Percentiles rank a stretch among this genome's conserved stretches.
phyloP scores from a whole-genome alignment of 164 flowering plant genomes.

The Vitis riparia region DNA sequence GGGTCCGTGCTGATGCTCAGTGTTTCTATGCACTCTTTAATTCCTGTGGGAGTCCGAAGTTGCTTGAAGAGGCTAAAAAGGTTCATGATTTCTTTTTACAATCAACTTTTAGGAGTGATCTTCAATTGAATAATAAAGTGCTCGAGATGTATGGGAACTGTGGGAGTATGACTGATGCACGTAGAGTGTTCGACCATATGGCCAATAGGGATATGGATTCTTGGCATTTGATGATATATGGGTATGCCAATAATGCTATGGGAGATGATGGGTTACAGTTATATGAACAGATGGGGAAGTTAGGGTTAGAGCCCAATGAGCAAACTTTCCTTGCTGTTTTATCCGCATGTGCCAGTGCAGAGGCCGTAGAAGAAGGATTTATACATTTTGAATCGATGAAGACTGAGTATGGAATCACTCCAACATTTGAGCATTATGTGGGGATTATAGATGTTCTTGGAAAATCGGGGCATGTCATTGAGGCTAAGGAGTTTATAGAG shows the following conservation, averaged over 20 bases:
- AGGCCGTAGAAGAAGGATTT: constrained; percentile 74
- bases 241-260: constrained; percentile 54
- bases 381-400: constrained; percentile 71
- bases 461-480: constrained; percentile 58
- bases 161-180: constrained; percentile 70
- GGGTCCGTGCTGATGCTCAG: constrained; percentile 49
- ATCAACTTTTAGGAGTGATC: constrained; percentile 55
- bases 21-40: constrained; percentile 45
- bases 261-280: constrained; percentile 81
- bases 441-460: constrained; percentile 67
- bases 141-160: constrained; percentile 66
- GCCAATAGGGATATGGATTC: constrained; percentile 60
- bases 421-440: constrained; percentile 57
- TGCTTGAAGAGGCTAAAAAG: constrained; percentile 58
- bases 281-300: constrained; percentile 68
- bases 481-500: constrained; percentile 57
- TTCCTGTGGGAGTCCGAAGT: constrained; percentile 43
- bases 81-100: constrained; percentile 67
- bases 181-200: constrained; percentile 74
- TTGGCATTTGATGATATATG: constrained; percentile 73
- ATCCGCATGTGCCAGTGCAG: constrained; percentile 69
- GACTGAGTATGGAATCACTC: constrained; percentile 49
- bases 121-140: constrained; percentile 47
- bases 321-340: constrained; percentile 64
- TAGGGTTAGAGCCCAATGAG: constrained; percentile 46